phyloP scores from a whole-genome alignment of 371 early-diverging fungal species.

The Mucor plumbeus region DNA sequence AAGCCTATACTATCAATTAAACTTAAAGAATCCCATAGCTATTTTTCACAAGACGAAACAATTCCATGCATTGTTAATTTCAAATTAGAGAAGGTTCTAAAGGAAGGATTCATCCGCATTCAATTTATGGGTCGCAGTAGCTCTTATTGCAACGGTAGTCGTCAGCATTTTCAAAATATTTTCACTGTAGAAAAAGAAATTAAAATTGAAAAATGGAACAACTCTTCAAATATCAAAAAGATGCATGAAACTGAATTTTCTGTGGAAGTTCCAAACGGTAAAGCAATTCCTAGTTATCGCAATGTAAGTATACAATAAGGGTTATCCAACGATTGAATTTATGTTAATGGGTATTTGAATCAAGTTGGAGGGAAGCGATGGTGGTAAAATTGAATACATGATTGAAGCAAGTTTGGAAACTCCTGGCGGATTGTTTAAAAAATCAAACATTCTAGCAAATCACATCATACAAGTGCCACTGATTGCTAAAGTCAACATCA shows the following conservation, averaged over 20 bases:
- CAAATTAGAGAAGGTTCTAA: conserved; percentile 1
- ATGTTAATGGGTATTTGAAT: neutral
- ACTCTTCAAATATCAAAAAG: neutral
- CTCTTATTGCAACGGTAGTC: conserved; percentile 3
- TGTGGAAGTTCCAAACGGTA: conserved; percentile 12
- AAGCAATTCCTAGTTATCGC: conserved; percentile 10
- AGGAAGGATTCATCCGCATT: conserved; percentile 3
- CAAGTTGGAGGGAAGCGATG: conserved; percentile 14
- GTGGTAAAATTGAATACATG: conserved; percentile 24
- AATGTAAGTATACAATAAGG: conserved; percentile 5
- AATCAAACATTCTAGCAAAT: neutral
- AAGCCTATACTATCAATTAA: conserved; percentile 10
- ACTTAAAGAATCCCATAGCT: conserved; percentile 15
- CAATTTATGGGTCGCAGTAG: conserved; percentile 15
- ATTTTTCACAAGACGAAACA: conserved; percentile 18
- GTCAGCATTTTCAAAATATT: conserved; percentile 1
- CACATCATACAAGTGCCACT: conserved; percentile 14
- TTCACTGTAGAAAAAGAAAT: conserved; percentile 15
- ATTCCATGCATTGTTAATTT: conserved; percentile 6
- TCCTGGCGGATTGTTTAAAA: conserved; percentile 15
- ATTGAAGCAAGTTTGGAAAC: conserved; percentile 16
- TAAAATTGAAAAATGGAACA: neutral
- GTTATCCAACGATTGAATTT: neutral
- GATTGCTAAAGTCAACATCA: conserved; percentile 5
- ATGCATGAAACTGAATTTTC: conserved; percentile 6